Conservation (phyloP, 129 eudicot genomes). For the Tanacetum coccineum region DNA sequence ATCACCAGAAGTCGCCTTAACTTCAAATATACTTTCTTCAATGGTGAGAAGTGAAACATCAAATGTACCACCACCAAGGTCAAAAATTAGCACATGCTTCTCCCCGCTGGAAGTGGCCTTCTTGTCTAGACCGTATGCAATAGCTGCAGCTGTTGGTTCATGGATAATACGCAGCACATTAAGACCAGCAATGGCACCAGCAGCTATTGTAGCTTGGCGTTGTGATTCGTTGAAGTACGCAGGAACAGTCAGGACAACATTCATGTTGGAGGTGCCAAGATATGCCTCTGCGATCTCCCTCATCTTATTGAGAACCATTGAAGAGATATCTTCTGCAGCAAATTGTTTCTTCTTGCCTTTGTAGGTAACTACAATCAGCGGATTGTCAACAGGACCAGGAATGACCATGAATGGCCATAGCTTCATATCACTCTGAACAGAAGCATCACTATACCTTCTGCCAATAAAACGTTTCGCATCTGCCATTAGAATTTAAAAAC, state of each 20-base stretch:
- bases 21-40: conserved; percentile 26
- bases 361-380: conserved; percentile 24
- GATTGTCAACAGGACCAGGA: conserved; percentile 18
- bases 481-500: background rate
- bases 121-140: conserved; percentile 31
- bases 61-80: conserved; percentile 34
- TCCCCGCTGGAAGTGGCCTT: conserved; percentile 3
- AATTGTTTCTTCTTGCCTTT: conserved; percentile 24
- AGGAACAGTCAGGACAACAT: conserved; percentile 25
- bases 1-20: conserved; percentile 24
- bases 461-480: conserved; percentile 25
- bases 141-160: conserved; percentile 28
- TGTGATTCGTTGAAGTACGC: conserved; percentile 28
- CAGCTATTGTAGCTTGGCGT: conserved; percentile 27
- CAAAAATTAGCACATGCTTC: conserved; percentile 25
- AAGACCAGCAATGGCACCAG: conserved; percentile 22
- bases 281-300: conserved; percentile 24
- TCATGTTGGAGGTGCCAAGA: conserved; percentile 8
- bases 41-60: conserved; percentile 27
- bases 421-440: conserved; percentile 25
- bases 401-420: conserved; percentile 26
- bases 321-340: conserved; percentile 26
- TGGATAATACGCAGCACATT: conserved; percentile 21
- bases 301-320: conserved; percentile 30
- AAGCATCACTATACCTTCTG: conserved; percentile 9